Evolutionary conservation across 805 yeast genomes (phyloP).

Genomic region (Wickerhamomyces hampshirensis): DNA sequence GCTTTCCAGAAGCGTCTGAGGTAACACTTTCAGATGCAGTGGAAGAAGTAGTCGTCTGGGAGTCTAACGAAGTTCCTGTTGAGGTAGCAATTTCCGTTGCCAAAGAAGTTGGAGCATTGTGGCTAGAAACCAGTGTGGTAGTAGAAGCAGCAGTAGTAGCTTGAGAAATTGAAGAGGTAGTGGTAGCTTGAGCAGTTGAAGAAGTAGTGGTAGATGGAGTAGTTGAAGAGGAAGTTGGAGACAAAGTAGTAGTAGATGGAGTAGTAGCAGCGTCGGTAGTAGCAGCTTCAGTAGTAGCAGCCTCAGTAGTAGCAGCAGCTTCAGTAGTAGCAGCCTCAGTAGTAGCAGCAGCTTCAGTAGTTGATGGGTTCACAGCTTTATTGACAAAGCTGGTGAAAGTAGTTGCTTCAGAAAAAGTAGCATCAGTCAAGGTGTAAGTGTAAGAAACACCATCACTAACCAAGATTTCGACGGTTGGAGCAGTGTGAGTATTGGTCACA

Average conservation of each 20-base stretch:
- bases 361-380: conserved; percentile 5
- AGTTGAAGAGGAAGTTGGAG: conserved; percentile 17
- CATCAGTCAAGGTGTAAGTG: conserved; percentile 33
- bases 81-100: conserved; percentile 29
- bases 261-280: conserved; percentile 3
- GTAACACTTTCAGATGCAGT: conserved; percentile 20
- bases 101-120: conserved; percentile 21
- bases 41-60: conserved; percentile 27
- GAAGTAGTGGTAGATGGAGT: conserved; percentile 5
- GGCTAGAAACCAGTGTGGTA: conserved; percentile 23
- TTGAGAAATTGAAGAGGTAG: background rate
- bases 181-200: conserved; percentile 17
- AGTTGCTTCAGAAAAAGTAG: conserved; percentile 32
- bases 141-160: conserved; percentile 26
- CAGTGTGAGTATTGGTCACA: conserved; percentile 32
- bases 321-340: conserved; percentile 15
- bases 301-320: conserved; percentile 3
- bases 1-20: conserved; percentile 19
- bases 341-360: conserved; percentile 9
- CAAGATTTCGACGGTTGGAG: conserved; percentile 36
- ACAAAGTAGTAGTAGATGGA: conserved; percentile 3
- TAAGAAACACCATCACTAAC: conserved; percentile 33
- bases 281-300: conserved; percentile 4
- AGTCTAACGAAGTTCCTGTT: conserved; percentile 25
- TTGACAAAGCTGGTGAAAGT: conserved; percentile 28